phyloP scores from a whole-genome alignment of 768 basidiomycete genomes.

The Auricularia heimuer region DNA sequence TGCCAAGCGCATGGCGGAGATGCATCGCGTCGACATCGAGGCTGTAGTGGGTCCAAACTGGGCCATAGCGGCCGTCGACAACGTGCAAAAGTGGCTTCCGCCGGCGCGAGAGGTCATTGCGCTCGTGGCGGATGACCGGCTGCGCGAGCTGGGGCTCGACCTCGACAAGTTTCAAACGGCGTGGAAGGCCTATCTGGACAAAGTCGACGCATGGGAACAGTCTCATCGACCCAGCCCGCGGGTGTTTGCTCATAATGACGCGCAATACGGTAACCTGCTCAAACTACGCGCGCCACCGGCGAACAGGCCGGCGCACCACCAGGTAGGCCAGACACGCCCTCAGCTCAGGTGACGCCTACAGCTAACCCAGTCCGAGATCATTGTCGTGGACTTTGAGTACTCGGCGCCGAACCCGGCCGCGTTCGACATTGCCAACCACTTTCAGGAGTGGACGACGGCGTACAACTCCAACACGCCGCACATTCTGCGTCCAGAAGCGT shows the following conservation, averaged over 20 bases:
- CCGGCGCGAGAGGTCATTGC: slow-evolving; percentile 67
- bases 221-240: slow-evolving; percentile 49
- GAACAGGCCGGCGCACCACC: slow-evolving; percentile 61
- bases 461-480: slow-evolving; percentile 70
- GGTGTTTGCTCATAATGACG: slow-evolving; percentile 88
- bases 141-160: slow-evolving; percentile 38
- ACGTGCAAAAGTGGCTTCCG: slow-evolving; percentile 61
- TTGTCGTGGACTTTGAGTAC: slow-evolving; percentile 98
- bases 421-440: slow-evolving; percentile 95
- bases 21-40: slow-evolving; percentile 83
- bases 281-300: slow-evolving; percentile 48
- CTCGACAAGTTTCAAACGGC: slow-evolving; percentile 51
- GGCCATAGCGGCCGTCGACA: slow-evolving; percentile 53
- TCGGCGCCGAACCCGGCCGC: slow-evolving; percentile 86
- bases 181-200: slow-evolving; percentile 61
- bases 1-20: slow-evolving; percentile 89
- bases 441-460: slow-evolving; percentile 93
- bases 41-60: slow-evolving; percentile 46
- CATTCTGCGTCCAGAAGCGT: slow-evolving; percentile 48
- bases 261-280: slow-evolving; percentile 91
- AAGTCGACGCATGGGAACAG: slow-evolving; percentile 55
- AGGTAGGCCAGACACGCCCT: slow-evolving; percentile 34
- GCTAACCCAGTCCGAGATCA: slow-evolving; percentile 42
- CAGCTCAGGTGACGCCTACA: neutral
- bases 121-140: slow-evolving; percentile 37